Conservation (phyloP, 2,329 filamentous ascomycete genomes). For the Aspergillus nomiae region DNA sequence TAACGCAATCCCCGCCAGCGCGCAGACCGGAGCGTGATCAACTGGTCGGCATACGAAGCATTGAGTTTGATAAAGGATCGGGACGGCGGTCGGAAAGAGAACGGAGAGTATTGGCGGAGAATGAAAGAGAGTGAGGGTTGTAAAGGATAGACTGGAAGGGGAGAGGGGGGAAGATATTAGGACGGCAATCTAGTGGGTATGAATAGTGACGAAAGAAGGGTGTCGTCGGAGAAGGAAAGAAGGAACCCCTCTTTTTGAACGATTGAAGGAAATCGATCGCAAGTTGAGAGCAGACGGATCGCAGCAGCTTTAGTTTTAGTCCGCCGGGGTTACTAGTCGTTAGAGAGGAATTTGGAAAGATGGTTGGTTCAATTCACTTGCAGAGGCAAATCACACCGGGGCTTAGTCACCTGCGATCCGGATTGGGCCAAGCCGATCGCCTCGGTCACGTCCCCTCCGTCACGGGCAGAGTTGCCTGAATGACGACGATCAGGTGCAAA, state of each 20-base stretch:
- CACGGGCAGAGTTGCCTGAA: not conserved
- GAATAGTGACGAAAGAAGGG: slow-evolving; percentile 9
- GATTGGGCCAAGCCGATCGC: slow-evolving; percentile 8
- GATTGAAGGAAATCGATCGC: slow-evolving; percentile 4
- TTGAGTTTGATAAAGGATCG: slow-evolving; percentile 15
- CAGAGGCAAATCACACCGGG: slow-evolving; percentile 5
- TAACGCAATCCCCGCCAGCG: slow-evolving; percentile 27
- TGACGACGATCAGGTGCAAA: not conserved
- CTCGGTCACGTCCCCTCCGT: not conserved
- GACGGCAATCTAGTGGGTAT: not conserved
- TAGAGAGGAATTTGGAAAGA: not conserved
- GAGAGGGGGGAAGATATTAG: not conserved
- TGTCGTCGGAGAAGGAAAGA: slow-evolving; percentile 3
- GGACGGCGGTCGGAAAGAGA: slow-evolving; percentile 8
- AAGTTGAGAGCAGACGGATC: not conserved
- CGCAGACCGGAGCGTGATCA: slow-evolving; percentile 21
- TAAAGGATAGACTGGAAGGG: slow-evolving; percentile 12
- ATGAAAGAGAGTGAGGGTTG: slow-evolving; percentile 6
- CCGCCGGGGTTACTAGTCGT: not conserved
- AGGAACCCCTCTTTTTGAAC: slow-evolving; percentile 10
- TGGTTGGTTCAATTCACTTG: not conserved
- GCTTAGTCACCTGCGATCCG: slow-evolving; percentile 8
- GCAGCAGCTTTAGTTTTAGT: slow-evolving; percentile 7
- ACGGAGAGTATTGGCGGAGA: slow-evolving; percentile 7
- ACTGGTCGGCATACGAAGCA: slow-evolving; percentile 20